These are phyloP conservation scores for Kwoniella shandongensis DNA, from an alignment of 768 basidiomycete genomes.

Conservation along the genomic window DNA sequence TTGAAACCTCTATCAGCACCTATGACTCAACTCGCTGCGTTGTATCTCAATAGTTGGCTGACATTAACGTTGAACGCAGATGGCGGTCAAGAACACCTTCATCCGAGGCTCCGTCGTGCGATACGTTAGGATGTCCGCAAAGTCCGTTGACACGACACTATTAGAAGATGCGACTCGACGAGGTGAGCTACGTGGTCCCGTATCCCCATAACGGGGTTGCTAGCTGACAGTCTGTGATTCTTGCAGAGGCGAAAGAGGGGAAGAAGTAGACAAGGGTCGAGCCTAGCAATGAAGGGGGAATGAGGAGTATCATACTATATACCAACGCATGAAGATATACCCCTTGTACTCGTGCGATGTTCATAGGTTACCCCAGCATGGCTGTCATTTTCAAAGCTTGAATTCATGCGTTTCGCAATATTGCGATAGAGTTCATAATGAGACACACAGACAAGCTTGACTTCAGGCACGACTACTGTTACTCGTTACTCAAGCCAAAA, in stretches of 20 bases:
- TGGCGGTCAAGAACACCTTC: slow-evolving; percentile 99
- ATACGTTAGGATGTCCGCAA: slow-evolving; percentile 90
- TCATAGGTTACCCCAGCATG: no score
- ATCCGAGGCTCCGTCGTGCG: slow-evolving; percentile 97
- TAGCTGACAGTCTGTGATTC: slow-evolving; percentile 11
- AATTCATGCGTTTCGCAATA: no score
- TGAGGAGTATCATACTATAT: slow-evolving; percentile 6
- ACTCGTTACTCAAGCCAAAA: no score
- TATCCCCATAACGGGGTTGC: no score
- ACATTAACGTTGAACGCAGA: slow-evolving; percentile 62
- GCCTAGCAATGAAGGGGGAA: neutral
- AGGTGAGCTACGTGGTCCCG: slow-evolving; percentile 64
- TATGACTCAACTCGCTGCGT: no score
- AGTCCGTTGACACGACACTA: slow-evolving; percentile 90
- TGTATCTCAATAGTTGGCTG: no score
- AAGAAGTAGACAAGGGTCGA: slow-evolving; percentile 39
- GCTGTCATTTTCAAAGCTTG: no score
- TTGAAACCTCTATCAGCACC: no score
- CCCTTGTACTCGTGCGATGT: no score
- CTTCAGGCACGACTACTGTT: no score
- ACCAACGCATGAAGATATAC: slow-evolving; percentile 28
- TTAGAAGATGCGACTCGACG: slow-evolving; percentile 94
- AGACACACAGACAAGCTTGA: no score
- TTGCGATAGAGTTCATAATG: no score
- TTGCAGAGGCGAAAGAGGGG: slow-evolving; percentile 48